Conservation (phyloP, 2,329 filamentous ascomycete genomes). For the Penicillium occitanis region DNA sequence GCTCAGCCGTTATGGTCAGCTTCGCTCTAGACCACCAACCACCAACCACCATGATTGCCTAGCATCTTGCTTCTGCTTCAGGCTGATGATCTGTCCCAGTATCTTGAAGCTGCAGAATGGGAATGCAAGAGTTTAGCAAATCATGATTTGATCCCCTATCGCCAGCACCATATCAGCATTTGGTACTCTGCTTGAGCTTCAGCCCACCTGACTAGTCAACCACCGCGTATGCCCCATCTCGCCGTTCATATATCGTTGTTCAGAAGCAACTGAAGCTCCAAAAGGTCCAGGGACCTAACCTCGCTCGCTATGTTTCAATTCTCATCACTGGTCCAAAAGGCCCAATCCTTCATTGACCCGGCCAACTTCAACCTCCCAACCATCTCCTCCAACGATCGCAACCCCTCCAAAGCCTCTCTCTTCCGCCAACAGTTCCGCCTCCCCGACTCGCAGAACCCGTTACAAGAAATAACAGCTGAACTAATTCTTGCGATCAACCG, state of each 20-base stretch:
- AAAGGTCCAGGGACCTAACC: background rate
- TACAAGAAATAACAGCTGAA: slow-evolving; percentile 96
- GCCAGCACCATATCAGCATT: background rate
- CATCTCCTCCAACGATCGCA: slow-evolving; percentile 70
- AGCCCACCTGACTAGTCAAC: background rate
- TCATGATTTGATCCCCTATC: slow-evolving; percentile 3
- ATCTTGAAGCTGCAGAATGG: slow-evolving; percentile 1
- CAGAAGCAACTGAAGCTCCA: background rate
- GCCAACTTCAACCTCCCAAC: slow-evolving; percentile 73
- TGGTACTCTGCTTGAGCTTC: background rate
- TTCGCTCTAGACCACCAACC: slow-evolving; percentile 6
- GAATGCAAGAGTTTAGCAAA: background rate
- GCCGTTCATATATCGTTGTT: background rate
- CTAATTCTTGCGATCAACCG: slow-evolving; percentile 71
- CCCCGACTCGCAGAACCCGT: slow-evolving; percentile 83
- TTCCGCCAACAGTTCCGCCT: slow-evolving; percentile 97
- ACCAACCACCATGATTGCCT: slow-evolving; percentile 4
- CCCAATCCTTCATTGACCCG: slow-evolving; percentile 91
- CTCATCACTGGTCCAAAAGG: slow-evolving; percentile 88
- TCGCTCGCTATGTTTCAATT: slow-evolving; percentile 56
- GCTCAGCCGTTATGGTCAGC: background rate
- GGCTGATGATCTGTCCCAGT: background rate
- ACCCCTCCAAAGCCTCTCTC: slow-evolving; percentile 85
- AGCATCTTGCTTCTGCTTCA: background rate
- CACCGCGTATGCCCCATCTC: background rate